Evolutionary conservation across 768 basidiomycete species (phyloP), one percentile per base, ranked within the genome.

Genomic region (Mycena filopes): DNA sequence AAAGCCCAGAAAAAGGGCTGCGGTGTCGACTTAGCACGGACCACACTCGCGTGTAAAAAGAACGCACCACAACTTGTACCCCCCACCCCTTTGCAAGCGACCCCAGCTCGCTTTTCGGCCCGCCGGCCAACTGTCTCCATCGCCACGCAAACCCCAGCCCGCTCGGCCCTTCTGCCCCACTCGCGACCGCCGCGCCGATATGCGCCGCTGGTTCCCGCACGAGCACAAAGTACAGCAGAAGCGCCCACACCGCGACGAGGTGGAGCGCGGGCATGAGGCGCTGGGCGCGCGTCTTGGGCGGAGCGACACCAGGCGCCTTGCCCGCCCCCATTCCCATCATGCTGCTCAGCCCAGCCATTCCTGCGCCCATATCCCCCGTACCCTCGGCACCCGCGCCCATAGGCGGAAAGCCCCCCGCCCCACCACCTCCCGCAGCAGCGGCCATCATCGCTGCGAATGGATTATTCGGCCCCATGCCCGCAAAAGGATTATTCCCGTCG

Each of bases 1-100:
- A 94, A 94, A 10, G 86, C 89, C 91, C 91, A 93, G 74, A 94
- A 92, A 79, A 95, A 92, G 1, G 91, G 88, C 92, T 94, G 67
- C 40, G 21, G 45, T 40, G 33, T 31, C 20, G 63, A 43, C 57
- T 36, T 5, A 36, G 36, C 36, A n/a, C 42, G 58, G 11, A 55
- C 60, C 25, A 61, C 5, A 20, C 51, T 10, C 15, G 36, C 36
- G 36, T 15, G 20, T 28, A 40, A 42, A 38, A 21, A 58, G 36
- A 12, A 80, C 89, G 66, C 70, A 92, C 91, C 77, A 89, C 81
- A 46, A 83, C 70, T 67, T 88, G 87, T 13, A 92, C 82, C 9
- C 81, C 80, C 83, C 83, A 82, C 69, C 71, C 55, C 71, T 67
- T 71, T 36, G 69, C 59, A 45, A 56, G 36, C 53, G 23, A 8